A percentile compares a stretch with the other conserved stretches of the same genome.
Evolutionary conservation across 208 protist species (phyloP).

Genomic region (Acanthamoeba royreba): DNA sequence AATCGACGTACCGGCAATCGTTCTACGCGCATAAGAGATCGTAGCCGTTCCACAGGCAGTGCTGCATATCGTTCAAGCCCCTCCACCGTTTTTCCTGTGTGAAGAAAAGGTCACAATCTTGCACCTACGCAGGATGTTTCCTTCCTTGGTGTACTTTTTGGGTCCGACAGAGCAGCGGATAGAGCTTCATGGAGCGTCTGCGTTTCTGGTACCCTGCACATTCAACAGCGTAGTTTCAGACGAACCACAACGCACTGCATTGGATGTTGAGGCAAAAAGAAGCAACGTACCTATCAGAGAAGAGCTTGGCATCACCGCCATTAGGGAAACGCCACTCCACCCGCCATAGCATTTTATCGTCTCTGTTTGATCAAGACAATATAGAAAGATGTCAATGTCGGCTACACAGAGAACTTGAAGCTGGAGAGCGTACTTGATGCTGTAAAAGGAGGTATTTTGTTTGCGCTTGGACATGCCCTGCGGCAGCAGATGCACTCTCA

Average conservation of each 20-base stretch:
- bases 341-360: neutral
- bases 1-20: neutral
- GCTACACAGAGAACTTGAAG: too few species aligned
- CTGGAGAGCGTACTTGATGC: constrained; percentile 6
- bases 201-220: neutral
- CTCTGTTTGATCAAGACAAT: too few species aligned
- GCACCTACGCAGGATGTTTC: too few species aligned
- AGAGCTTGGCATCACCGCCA: neutral
- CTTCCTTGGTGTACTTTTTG: too few species aligned
- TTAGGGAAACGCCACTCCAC: neutral
- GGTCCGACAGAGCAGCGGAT: neutral
- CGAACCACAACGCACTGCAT: neutral
- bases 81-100: too few species aligned
- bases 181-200: neutral
- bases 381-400: too few species aligned
- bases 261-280: neutral
- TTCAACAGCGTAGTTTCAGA: too few species aligned
- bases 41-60: neutral
- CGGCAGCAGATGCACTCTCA: neutral
- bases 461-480: constrained; percentile 5
- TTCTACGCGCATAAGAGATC: neutral
- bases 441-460: constrained; percentile 26
- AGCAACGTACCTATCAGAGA: neutral
- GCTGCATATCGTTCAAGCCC: neutral
- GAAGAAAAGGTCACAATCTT: too few species aligned